Conservation (phyloP, 768 basidiomycete species). For the Fibroporia radiculosa region DNA sequence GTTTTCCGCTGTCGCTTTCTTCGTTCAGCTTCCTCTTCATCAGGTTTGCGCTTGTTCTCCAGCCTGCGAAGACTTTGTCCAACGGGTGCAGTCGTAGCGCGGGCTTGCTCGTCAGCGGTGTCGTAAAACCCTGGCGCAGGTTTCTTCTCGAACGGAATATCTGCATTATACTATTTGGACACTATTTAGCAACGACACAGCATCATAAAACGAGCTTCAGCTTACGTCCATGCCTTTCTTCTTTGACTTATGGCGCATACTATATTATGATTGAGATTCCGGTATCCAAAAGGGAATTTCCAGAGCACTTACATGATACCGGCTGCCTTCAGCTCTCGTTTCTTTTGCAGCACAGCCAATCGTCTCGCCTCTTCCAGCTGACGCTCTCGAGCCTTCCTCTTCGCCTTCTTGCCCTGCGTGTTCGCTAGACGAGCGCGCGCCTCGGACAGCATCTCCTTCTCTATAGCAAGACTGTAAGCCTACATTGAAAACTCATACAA, state of each 20-base stretch:
- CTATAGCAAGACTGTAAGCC: constrained; percentile 30
- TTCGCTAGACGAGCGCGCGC: constrained; percentile 97
- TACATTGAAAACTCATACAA: background rate
- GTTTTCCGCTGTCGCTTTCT: constrained; percentile 77
- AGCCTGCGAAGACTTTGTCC: constrained; percentile 87
- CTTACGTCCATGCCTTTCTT: constrained; percentile 96
- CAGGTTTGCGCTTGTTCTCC: constrained; percentile 92
- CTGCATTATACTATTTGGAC: constrained; percentile 80
- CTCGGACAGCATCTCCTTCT: constrained; percentile 99
- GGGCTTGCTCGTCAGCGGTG: constrained; percentile 87
- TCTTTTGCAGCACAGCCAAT: constrained; percentile 93
- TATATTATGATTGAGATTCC: constrained; percentile 28
- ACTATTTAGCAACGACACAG: constrained; percentile 7
- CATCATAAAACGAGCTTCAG: constrained; percentile 8
- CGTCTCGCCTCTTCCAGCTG: constrained; percentile 95
- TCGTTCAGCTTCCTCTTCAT: constrained; percentile 89
- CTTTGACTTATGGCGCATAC: constrained; percentile 91
- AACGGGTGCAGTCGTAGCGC: constrained; percentile 78
- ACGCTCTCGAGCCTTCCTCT: constrained; percentile 95
- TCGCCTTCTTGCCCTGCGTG: constrained; percentile 99
- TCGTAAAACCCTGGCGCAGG: constrained; percentile 96
- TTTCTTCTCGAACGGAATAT: constrained; percentile 98
- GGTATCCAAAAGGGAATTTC: background rate
- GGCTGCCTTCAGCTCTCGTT: constrained; percentile 94
- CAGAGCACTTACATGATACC: constrained; percentile 65